phyloP scores from a whole-genome alignment of 257 asterid genomes.

The Nicotiana tabacum region DNA sequence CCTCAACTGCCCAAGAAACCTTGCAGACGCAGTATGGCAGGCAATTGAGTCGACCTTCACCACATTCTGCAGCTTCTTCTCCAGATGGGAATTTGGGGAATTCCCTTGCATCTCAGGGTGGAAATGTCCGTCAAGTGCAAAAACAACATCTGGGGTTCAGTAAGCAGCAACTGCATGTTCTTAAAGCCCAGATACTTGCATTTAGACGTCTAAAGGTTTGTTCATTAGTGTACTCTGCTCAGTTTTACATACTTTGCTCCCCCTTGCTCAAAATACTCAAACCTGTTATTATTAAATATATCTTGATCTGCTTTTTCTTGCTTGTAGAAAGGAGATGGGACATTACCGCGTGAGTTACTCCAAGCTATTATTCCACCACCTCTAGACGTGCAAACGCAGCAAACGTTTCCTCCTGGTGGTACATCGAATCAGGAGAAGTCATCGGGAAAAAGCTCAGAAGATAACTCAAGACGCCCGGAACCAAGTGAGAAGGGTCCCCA shows the following conservation, averaged over 20 bases:
- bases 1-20: conserved; percentile 42
- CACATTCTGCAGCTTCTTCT: conserved; percentile 55
- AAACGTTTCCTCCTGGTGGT: conserved; percentile 37
- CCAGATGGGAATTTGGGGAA: conserved; percentile 58
- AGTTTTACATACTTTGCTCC: conserved; percentile 6
- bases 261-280: conserved; percentile 15
- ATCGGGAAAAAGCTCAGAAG: conserved; percentile 47
- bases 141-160: conserved; percentile 66
- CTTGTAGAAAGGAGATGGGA: conserved; percentile 84
- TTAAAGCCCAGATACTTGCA: conserved; percentile 97
- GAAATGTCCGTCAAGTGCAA: conserved; percentile 32
- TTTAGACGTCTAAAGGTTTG: conserved; percentile 96
- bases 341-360: conserved; percentile 86
- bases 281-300: conserved; percentile 2
- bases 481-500: conserved; percentile 54
- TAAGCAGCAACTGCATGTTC: conserved; percentile 91
- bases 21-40: conserved; percentile 54
- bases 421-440: conserved; percentile 48
- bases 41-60: conserved; percentile 51
- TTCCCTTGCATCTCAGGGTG: conserved; percentile 55
- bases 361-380: conserved; percentile 89
- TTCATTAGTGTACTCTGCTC: conserved; percentile 12
- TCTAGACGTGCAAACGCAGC: conserved; percentile 64
- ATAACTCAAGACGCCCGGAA: conserved; percentile 41
- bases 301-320: conserved; percentile 22